Evolutionary conservation across 441 rosid genomes (phyloP).

Genomic region (Pelargonium fulgidum): DNA sequence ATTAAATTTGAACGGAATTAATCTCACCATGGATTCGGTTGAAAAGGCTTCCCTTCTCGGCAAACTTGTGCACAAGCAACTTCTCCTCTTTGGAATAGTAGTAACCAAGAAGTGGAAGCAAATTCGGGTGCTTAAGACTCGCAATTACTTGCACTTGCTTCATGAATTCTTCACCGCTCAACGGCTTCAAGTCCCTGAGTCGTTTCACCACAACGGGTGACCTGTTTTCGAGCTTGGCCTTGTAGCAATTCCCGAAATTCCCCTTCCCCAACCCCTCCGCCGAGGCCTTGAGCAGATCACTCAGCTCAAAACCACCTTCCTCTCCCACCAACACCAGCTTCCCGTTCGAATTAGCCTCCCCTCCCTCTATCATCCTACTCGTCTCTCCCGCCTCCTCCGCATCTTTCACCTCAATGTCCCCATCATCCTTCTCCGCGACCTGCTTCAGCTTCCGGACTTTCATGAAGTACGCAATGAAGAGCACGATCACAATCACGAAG

Average conservation of each 20-base stretch:
- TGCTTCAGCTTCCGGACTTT: slow-evolving; percentile 25
- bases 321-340: slow-evolving; percentile 33
- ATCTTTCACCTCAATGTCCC: slow-evolving; percentile 5
- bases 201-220: slow-evolving; percentile 37
- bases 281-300: slow-evolving; percentile 40
- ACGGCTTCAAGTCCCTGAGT: slow-evolving; percentile 39
- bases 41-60: slow-evolving; percentile 43
- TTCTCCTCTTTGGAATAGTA: slow-evolving; percentile 44
- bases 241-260: slow-evolving; percentile 38
- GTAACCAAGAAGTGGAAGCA: slow-evolving; percentile 48
- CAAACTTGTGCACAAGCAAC: slow-evolving; percentile 34
- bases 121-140: slow-evolving; percentile 38
- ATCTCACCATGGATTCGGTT: slow-evolving; percentile 47
- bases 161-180: slow-evolving; percentile 34
- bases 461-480: slow-evolving; percentile 31
- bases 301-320: slow-evolving; percentile 25
- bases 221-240: slow-evolving; percentile 31
- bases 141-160: slow-evolving; percentile 29
- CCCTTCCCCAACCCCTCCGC: slow-evolving; percentile 50
- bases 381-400: background rate
- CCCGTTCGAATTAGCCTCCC: slow-evolving; percentile 25
- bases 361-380: background rate
- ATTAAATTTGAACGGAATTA: background rate
- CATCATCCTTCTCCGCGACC: background rate
- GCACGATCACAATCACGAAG: slow-evolving; percentile 30